Evolutionary conservation across 495 filamentous ascomycete genomes (phyloP), one percentile per base, ranked within the genome.

Genomic region (Paragyromitra xinjiangensis): DNA sequence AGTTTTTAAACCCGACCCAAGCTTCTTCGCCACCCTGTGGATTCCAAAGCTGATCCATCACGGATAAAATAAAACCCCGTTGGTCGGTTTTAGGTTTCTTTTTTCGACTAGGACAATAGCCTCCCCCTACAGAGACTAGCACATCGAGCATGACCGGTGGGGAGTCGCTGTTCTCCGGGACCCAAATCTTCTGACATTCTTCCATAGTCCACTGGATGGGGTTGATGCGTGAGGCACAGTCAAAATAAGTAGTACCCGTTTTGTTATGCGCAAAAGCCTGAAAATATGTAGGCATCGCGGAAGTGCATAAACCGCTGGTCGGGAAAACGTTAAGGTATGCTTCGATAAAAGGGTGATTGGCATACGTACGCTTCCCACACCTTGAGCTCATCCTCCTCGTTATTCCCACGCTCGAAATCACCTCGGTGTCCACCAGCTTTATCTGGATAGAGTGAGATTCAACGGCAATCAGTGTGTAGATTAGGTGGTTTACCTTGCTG

Each of bases 301-400:
- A 84, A 19, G 88, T 86, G 11, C 86, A 86, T 34, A 87, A 83
- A 19, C 85, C 86, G 29, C 76, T 84, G 53, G 24, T 62, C 11
- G 63, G 1, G 19, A 48, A 83, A 16, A 12, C 1, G 26, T 66
- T 6, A 53, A 12, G 24, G 42, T 24, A 6, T 66, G 83, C 74
- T 61, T 45, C 5, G n/a, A 37, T 7, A 8, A 4, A 40, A 40
- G 53, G 1, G 3, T 3, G 1, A 2, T 42, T 19, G 24, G 0
- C 19, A 2, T 1, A 75, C 85, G 77, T 81, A 87, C 85, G 84
- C 86, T 84, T 90, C 86, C 88, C 88, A 89, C 2, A 84, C 82
- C 66, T 85, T 86, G 19, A 88, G 72, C 58, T 88, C 87, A 26
- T 78, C 82, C 1, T 75, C 51, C 2, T 84, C 83, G 7, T 83